Evolutionary conservation across 177 flowering plant genomes (phyloP).

Genomic region (Tripterygium wilfordii): DNA sequence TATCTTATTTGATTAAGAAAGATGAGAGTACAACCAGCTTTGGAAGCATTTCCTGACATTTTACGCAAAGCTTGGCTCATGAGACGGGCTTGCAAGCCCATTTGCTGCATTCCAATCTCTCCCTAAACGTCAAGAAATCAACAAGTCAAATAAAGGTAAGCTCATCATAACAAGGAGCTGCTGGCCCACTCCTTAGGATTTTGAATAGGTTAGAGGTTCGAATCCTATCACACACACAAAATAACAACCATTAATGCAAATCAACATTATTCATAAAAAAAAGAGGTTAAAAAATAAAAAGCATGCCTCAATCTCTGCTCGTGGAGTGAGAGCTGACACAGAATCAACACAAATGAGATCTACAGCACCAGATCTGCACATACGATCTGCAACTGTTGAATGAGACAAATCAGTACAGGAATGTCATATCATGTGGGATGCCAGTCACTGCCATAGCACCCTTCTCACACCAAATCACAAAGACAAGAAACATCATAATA

Average conservation of each 20-base stretch:
- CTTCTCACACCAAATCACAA: not conserved
- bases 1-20: constrained; percentile 95
- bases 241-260: too few relatives aligned
- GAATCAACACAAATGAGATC: constrained; percentile 98
- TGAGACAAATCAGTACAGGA: constrained; percentile 2
- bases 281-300: constrained; percentile 1
- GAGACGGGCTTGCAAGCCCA: constrained; percentile 98
- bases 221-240: too few relatives aligned
- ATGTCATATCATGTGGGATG: not conserved
- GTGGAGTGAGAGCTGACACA: constrained; percentile 96
- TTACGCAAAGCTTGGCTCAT: constrained; percentile 99
- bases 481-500: constrained; percentile 24
- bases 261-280: not conserved
- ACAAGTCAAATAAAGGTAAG: not conserved
- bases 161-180: too few relatives aligned
- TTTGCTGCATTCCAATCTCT: constrained; percentile 99
- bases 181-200: too few relatives aligned
- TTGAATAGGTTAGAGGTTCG: too few relatives aligned
- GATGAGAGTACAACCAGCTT: constrained; percentile 96
- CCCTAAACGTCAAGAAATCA: constrained; percentile 41
- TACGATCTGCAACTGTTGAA: constrained; percentile 89
- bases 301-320: constrained; percentile 90
- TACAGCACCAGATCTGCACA: constrained; percentile 98
- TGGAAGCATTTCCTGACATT: constrained; percentile 99
- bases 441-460: not conserved